A percentile compares a stretch with the other conserved stretches of the same genome.
These are phyloP conservation scores for Phytophthora pini DNA, from an alignment of 352 stramenopile genomes.

Conservation along the genomic window DNA sequence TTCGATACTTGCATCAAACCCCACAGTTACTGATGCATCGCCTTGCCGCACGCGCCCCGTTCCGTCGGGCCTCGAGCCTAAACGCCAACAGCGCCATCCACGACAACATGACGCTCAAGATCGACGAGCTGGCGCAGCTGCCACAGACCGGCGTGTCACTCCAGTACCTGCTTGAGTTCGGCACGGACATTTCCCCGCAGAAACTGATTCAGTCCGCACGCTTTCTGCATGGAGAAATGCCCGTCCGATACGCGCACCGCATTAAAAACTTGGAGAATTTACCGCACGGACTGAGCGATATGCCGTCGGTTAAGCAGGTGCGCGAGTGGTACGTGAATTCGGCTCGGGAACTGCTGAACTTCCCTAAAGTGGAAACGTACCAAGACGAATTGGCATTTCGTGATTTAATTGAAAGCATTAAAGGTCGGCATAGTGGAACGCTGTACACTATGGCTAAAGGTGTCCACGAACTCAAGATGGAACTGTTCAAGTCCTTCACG, in stretches of 20 bases:
- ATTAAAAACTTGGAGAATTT: slow-evolving; percentile 96
- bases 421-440: slow-evolving; percentile 97
- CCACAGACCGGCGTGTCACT: slow-evolving; percentile 89
- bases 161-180: slow-evolving; percentile 90
- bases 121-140: slow-evolving; percentile 73
- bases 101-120: slow-evolving; percentile 66
- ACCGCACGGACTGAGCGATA: slow-evolving; percentile 94
- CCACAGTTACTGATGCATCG: slow-evolving; percentile 15
- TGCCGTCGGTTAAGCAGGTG: slow-evolving; percentile 95
- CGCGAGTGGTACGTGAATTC: slow-evolving; percentile 97
- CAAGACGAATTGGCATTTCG: slow-evolving; percentile 94
- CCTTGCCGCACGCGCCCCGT: slow-evolving; percentile 1
- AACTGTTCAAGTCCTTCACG: slow-evolving; percentile 80
- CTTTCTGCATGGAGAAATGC: slow-evolving; percentile 98
- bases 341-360: slow-evolving; percentile 93
- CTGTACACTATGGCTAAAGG: slow-evolving; percentile 99
- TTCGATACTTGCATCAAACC: slow-evolving; percentile 13
- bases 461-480: slow-evolving; percentile 96
- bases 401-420: slow-evolving; percentile 96
- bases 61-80: slow-evolving; percentile 22
- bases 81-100: slow-evolving; percentile 15
- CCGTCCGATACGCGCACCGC: slow-evolving; percentile 97
- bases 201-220: slow-evolving; percentile 93
- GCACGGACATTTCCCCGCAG: slow-evolving; percentile 76
- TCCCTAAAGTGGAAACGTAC: slow-evolving; percentile 85